phyloP scores from a whole-genome alignment of 192 early-diverging fungal genomes.

The Coemansia guatemalensis region DNA sequence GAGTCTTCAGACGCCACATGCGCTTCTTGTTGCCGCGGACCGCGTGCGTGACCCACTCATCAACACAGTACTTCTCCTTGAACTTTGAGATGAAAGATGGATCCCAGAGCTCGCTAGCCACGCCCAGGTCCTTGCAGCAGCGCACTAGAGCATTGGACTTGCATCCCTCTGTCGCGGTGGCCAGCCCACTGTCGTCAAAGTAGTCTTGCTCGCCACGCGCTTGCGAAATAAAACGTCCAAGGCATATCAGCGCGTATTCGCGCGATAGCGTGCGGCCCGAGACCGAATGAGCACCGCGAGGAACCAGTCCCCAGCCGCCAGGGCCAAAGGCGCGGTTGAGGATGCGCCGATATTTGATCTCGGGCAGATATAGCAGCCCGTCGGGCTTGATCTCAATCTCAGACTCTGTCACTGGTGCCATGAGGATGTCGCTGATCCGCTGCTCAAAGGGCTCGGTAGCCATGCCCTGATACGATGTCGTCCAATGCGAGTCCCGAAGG shows the following conservation, averaged over 20 bases:
- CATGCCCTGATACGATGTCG: slow-evolving; percentile 72
- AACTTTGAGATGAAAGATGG: slow-evolving; percentile 85
- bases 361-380: slow-evolving; percentile 91
- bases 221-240: slow-evolving; percentile 87
- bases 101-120: slow-evolving; percentile 93
- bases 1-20: slow-evolving; percentile 83
- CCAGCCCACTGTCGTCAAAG: slow-evolving; percentile 71
- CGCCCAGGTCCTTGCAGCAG: slow-evolving; percentile 95
- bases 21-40: slow-evolving; percentile 73
- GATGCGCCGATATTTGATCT: slow-evolving; percentile 97
- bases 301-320: slow-evolving; percentile 86
- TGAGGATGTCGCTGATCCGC: slow-evolving; percentile 67
- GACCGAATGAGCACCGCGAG: slow-evolving; percentile 85
- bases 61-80: slow-evolving; percentile 77
- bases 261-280: slow-evolving; percentile 75
- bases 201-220: slow-evolving; percentile 95
- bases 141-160: slow-evolving; percentile 94
- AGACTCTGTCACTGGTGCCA: slow-evolving; percentile 65
- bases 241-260: slow-evolving; percentile 88
- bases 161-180: slow-evolving; percentile 83
- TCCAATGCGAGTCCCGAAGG: slow-evolving; percentile 57
- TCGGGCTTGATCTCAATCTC: slow-evolving; percentile 97
- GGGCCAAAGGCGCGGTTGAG: slow-evolving; percentile 95
- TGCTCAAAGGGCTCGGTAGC: slow-evolving; percentile 70
- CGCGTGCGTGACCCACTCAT: slow-evolving; percentile 75